Base-by-base conservation (phyloP, 345 rosid genomes). In the Eucalyptus pauciflora region DNA sequence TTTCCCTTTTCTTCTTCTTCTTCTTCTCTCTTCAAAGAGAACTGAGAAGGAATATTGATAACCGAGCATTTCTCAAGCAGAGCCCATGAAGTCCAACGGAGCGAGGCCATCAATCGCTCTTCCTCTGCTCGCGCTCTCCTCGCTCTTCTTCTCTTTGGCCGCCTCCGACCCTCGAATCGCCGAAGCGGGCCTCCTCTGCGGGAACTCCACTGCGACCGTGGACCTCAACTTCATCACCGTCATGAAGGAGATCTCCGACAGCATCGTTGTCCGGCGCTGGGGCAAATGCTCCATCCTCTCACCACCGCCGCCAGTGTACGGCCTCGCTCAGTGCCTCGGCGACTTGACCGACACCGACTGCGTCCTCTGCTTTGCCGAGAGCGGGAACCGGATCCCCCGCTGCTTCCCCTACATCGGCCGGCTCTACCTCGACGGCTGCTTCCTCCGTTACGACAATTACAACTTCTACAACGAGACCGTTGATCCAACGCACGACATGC, bases 371-470 rank as follows among this genome's bases (percentile, higher is more conserved):
- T 93, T 91, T 71, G 85, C 89, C 88, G 81, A 91, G 52, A 88
- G 89, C 88, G 86, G 89, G 88, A 67, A 87, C 10, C 31, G 87
- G 89, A 52, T 93, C 87, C 87, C 90, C 12, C 8, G 69, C 22
- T 94, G 95, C 88, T 86, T 92, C 27, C 91, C 93, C 89, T 22
- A 87, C 37, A 33, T 90, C 89, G 62, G 98, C 92, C 93, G 96
- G 29, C 89, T 96, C 67, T 94, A 91, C 87, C 93, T 91, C 8
- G 97, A 94, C 31, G 93, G 91, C n/a, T 97, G 98, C 91, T 96
- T 96, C 91, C 90, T 95, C 54, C 95, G 97, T 31, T 94, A 90
- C 81, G 96, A 91, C 85, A 52, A 86, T 58, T 90, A 94, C 87
- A 85, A 91, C 86, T 94, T 97, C 92, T 93, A 89, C 12, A 86